phyloP scores from a whole-genome alignment of 192 early-diverging fungal species.

The Jimgerdemannia flammicorona region DNA sequence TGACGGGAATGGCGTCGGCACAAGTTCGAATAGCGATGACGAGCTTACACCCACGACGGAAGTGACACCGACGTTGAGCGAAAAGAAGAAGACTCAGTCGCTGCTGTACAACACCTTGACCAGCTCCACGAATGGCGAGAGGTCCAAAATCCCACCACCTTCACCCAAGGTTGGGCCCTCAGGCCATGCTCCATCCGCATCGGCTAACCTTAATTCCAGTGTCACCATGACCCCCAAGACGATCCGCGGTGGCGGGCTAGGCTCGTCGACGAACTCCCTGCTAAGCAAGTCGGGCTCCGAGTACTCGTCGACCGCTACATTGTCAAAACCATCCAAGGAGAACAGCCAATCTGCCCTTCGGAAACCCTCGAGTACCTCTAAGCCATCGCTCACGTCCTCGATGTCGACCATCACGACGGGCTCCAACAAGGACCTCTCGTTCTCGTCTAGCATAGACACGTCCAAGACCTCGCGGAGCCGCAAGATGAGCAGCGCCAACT shows the following conservation, averaged over 20 bases:
- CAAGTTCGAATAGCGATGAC: neutral
- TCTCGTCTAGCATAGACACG: neutral
- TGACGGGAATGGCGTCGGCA: neutral
- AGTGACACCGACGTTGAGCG: neutral
- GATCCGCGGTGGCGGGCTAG: conserved; percentile 14
- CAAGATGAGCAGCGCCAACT: neutral
- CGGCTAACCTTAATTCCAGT: neutral
- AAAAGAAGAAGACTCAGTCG: neutral
- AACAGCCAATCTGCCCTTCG: neutral
- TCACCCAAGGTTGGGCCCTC: neutral
- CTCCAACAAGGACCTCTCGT: neutral
- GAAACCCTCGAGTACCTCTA: neutral
- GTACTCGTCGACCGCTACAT: neutral
- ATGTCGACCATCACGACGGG: neutral
- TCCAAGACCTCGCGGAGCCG: neutral
- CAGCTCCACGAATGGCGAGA: neutral
- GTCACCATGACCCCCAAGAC: conserved; percentile 8
- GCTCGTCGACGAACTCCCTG: neutral
- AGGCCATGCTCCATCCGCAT: neutral
- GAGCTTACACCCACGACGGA: neutral
- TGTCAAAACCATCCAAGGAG: neutral
- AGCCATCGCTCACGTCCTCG: neutral
- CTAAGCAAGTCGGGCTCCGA: neutral
- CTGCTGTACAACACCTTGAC: neutral
- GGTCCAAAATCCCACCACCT: neutral